Conservation (phyloP, 2,329 filamentous ascomycete species). For the Domatiomyces globalis region DNA sequence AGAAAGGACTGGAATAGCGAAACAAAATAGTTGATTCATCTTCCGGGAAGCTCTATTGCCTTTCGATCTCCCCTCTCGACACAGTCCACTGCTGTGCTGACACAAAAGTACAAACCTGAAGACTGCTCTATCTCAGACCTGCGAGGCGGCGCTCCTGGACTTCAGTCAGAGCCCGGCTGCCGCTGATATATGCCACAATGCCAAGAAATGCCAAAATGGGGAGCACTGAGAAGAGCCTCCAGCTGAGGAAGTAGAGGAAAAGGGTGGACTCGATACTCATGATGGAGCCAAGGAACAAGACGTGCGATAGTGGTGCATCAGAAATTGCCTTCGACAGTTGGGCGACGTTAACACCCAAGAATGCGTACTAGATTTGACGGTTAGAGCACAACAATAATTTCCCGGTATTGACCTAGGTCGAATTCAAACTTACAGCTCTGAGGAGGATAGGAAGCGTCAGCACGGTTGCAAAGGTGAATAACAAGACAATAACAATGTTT, state of each 20-base stretch:
- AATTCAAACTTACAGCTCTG: constrained; percentile 43
- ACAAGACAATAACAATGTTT: constrained; percentile 60
- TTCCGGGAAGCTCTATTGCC: background rate
- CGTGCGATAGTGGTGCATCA: constrained; percentile 65
- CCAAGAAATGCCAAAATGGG: constrained; percentile 57
- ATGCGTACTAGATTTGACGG: constrained; percentile 56
- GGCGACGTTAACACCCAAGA: constrained; percentile 58
- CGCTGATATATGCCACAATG: constrained; percentile 65
- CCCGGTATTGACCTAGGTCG: background rate
- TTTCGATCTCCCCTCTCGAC: background rate
- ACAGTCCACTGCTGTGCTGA: constrained; percentile 12
- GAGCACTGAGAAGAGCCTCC: constrained; percentile 83
- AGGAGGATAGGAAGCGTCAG: constrained; percentile 62
- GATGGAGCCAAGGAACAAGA: constrained; percentile 74
- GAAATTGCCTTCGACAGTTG: constrained; percentile 64
- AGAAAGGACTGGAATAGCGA: background rate
- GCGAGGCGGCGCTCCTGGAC: constrained; percentile 77
- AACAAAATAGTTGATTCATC: too few relatives aligned
- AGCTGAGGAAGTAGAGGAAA: constrained; percentile 82
- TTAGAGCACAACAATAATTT: constrained; percentile 17
- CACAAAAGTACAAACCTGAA: too few relatives aligned
- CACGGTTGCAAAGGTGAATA: constrained; percentile 60
- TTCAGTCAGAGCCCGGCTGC: constrained; percentile 78
- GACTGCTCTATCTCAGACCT: constrained; percentile 40
- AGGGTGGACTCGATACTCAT: constrained; percentile 81